Conservation (phyloP, 2,329 filamentous ascomycete species). For the Furcasterigmium furcatum region DNA sequence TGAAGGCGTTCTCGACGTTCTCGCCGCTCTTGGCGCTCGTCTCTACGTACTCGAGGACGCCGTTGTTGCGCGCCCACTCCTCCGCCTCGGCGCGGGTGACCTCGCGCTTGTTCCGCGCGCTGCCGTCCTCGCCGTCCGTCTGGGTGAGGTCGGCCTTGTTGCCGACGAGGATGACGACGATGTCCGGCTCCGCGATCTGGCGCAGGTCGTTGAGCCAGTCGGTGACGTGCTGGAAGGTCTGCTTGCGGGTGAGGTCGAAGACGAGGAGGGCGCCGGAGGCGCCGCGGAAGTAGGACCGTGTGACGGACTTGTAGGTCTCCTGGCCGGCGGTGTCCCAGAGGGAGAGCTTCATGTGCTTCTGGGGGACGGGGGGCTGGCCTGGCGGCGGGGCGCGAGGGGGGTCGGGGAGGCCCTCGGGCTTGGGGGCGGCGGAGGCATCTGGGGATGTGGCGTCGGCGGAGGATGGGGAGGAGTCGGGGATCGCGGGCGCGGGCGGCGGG, state of each 20-base stretch:
- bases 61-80: constrained; percentile 83
- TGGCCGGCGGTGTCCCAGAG: constrained; percentile 97
- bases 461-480: constrained; percentile 13
- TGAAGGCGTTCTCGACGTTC: constrained; percentile 88
- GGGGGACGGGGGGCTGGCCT: constrained; percentile 28
- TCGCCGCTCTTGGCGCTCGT: constrained; percentile 95
- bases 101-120: constrained; percentile 60
- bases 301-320: constrained; percentile 97
- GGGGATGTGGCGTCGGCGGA: constrained; percentile 5
- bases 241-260: constrained; percentile 85
- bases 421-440: constrained; percentile 13
- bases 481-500: constrained; percentile 20
- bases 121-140: constrained; percentile 22
- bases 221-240: constrained; percentile 84
- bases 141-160: constrained; percentile 87
- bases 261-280: constrained; percentile 73
- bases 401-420: constrained; percentile 45
- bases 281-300: constrained; percentile 88
- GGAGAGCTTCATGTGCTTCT: constrained; percentile 87
- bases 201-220: constrained; percentile 93
- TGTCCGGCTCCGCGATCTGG: constrained; percentile 92
- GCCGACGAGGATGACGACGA: constrained; percentile 90
- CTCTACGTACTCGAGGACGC: constrained; percentile 90
- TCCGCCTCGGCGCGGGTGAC: constrained; percentile 82
- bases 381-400: constrained; percentile 35